phyloP scores from a whole-genome alignment of 23 red algal species.

The Pyropia haitanensis region DNA sequence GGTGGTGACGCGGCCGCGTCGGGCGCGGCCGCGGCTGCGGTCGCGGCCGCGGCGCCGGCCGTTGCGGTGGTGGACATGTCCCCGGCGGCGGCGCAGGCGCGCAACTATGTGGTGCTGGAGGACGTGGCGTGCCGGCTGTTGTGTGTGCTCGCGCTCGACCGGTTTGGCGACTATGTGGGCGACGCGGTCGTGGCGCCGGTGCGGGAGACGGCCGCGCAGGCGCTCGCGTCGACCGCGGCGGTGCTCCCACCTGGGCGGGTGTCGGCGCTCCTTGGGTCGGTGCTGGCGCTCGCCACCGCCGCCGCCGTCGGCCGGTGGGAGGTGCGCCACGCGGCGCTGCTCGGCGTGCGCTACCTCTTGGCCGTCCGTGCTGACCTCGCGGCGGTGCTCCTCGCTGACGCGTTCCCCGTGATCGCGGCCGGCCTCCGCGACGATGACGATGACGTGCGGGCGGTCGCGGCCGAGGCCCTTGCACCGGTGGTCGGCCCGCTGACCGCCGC shows the following conservation, averaged over 20 bases:
- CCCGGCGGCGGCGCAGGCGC: not conserved
- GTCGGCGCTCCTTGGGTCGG: constrained; percentile 11
- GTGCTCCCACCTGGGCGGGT: constrained; percentile 27
- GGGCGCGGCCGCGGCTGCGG: too few relatives aligned
- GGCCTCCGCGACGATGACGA: constrained; percentile 71
- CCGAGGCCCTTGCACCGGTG: constrained; percentile 58
- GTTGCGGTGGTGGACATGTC: too few relatives aligned
- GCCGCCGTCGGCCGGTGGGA: constrained; percentile 43
- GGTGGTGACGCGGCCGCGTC: constrained; percentile 19
- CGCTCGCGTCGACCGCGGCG: constrained; percentile 44
- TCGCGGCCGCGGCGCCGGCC: too few relatives aligned
- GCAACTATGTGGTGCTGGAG: constrained; percentile 53
- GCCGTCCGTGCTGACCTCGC: constrained; percentile 55
- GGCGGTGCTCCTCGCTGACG: constrained; percentile 28
- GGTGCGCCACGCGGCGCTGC: constrained; percentile 74
- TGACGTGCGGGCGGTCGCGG: constrained; percentile 75
- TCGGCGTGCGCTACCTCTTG: constrained; percentile 78
- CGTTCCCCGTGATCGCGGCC: constrained; percentile 22
- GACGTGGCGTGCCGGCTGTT: constrained; percentile 79
- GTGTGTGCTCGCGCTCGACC: constrained; percentile 87
- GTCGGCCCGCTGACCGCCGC: constrained; percentile 15
- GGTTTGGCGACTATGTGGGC: constrained; percentile 92
- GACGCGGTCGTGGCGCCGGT: constrained; percentile 90
- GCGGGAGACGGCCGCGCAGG: constrained; percentile 88
- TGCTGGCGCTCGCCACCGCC: constrained; percentile 45